Percentiles rank a stretch among this genome's conserved stretches.
These are phyloP conservation scores for Apocynum venetum DNA, from an alignment of 257 asterid species.

Conservation along the genomic window DNA sequence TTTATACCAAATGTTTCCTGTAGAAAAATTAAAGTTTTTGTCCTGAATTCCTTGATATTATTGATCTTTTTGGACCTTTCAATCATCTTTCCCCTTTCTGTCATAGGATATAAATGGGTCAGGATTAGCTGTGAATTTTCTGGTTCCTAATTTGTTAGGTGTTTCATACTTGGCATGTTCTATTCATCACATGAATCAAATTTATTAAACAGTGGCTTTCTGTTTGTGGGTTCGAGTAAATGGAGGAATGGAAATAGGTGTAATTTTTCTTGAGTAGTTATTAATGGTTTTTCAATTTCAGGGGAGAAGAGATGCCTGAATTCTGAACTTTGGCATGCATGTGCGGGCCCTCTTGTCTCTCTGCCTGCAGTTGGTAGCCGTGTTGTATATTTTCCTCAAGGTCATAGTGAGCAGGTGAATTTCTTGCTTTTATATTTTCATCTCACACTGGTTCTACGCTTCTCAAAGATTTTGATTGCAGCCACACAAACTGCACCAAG, in stretches of 20 bases:
- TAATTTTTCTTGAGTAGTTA: background rate
- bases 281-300: constrained; percentile 17
- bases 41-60: background rate
- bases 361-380: constrained; percentile 75
- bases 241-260: background rate
- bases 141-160: background rate
- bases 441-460: background rate
- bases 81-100: background rate
- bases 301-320: constrained; percentile 57
- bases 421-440: constrained; percentile 6
- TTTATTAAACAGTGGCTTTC: background rate
- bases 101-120: background rate
- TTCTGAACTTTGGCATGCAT: constrained; percentile 92
- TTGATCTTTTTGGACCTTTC: background rate
- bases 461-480: background rate
- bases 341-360: constrained; percentile 93
- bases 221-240: background rate
- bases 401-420: constrained; percentile 74
- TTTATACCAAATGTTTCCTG: background rate
- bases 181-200: background rate
- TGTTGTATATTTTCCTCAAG: constrained; percentile 80
- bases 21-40: background rate
- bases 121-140: background rate
- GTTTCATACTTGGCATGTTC: background rate
- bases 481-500: background rate